Percentiles rank a stretch among this genome's conserved stretches.
Conservation (phyloP, 2,329 filamentous ascomycete genomes). For the Fusarium acutatum region DNA sequence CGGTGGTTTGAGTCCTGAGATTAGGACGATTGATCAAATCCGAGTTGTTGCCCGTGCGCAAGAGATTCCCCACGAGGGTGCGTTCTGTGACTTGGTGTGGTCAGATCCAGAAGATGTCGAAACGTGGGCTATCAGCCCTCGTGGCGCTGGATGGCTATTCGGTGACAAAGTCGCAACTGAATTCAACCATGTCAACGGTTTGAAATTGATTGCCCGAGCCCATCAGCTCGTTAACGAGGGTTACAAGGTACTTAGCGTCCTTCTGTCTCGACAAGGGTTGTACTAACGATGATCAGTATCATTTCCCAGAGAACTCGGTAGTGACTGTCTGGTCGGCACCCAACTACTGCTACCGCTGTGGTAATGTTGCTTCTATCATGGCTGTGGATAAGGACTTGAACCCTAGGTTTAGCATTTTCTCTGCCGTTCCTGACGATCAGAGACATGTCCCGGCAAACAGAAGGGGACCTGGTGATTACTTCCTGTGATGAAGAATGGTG, state of each 20-base stretch:
- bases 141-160: slow-evolving; percentile 97
- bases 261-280: background rate
- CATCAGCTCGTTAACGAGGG: slow-evolving; percentile 98
- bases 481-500: slow-evolving; percentile 59
- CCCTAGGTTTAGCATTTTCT: slow-evolving; percentile 92
- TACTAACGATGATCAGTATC: slow-evolving; percentile 68
- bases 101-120: slow-evolving; percentile 97
- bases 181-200: slow-evolving; percentile 95
- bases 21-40: slow-evolving; percentile 98
- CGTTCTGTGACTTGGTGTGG: slow-evolving; percentile 98
- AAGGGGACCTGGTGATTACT: slow-evolving; percentile 74
- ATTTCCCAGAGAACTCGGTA: slow-evolving; percentile 93
- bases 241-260: slow-evolving; percentile 75
- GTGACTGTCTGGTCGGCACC: slow-evolving; percentile 98
- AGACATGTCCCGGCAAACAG: slow-evolving; percentile 79
- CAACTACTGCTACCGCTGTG: slow-evolving; percentile 94
- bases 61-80: slow-evolving; percentile 97
- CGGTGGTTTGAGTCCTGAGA: slow-evolving; percentile 87
- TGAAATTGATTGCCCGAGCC: slow-evolving; percentile 95
- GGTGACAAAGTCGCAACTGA: slow-evolving; percentile 97
- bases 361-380: slow-evolving; percentile 97
- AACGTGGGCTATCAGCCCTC: slow-evolving; percentile 92
- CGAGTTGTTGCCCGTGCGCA: slow-evolving; percentile 97
- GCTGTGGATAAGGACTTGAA: slow-evolving; percentile 85
- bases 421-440: slow-evolving; percentile 85